Percentiles rank a stretch among this genome's conserved stretches.
Evolutionary conservation across 2,329 filamentous ascomycete genomes (phyloP).

Genomic region (Anthostomella pinea): DNA sequence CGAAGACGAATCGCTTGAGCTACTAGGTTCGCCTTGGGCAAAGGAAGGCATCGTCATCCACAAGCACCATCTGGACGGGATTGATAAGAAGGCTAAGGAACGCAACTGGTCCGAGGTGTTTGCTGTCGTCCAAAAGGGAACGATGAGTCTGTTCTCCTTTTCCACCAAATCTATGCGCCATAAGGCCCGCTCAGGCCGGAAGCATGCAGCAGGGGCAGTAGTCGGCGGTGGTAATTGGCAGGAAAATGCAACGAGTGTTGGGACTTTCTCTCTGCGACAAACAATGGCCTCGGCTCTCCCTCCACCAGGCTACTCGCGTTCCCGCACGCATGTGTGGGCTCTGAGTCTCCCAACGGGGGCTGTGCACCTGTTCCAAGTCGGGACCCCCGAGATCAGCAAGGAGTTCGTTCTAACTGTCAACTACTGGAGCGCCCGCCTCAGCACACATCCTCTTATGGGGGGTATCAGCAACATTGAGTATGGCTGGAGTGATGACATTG

Average conservation of each 20-base stretch:
- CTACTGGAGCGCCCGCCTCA: conserved; percentile 94
- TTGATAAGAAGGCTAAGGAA: conserved; percentile 90
- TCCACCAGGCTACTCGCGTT: conserved; percentile 87
- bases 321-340: conserved; percentile 89
- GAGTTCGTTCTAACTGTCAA: conserved; percentile 95
- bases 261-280: conserved; percentile 83
- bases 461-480: conserved; percentile 97
- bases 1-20: conserved; percentile 88
- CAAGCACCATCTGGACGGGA: conserved; percentile 89
- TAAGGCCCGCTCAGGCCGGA: conserved; percentile 54
- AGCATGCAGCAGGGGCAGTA: conserved; percentile 54
- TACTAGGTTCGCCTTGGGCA: conserved; percentile 93
- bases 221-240: conserved; percentile 98
- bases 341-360: conserved; percentile 87
- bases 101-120: conserved; percentile 94
- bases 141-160: conserved; percentile 92
- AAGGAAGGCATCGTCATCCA: conserved; percentile 96
- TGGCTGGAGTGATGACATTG: conserved; percentile 85
- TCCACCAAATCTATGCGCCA: conserved; percentile 73
- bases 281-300: conserved; percentile 89
- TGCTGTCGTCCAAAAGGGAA: conserved; percentile 92
- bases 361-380: conserved; percentile 97
- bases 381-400: conserved; percentile 88
- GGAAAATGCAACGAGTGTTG: conserved; percentile 88
- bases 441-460: conserved; percentile 87